Evolutionary conservation across 805 yeast species (phyloP).

Genomic region (Metschnikowia borealis): DNA sequence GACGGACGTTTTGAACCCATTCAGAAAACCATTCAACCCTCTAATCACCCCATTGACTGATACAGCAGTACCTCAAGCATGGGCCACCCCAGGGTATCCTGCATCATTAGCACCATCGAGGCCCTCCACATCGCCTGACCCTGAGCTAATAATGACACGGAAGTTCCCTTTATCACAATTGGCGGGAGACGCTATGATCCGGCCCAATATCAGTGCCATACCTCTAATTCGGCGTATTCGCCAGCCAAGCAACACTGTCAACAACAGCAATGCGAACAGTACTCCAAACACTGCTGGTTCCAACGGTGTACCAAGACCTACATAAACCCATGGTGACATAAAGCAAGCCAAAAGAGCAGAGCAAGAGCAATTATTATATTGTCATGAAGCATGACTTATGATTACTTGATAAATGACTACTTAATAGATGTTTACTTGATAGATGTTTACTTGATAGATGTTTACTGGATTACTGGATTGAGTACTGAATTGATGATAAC

Average conservation of each 20-base stretch:
- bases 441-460: too few species aligned
- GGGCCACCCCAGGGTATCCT: constrained; percentile 26
- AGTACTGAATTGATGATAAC: too few species aligned
- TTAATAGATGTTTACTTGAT: too few species aligned
- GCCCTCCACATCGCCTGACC: constrained; percentile 6
- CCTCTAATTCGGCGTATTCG: constrained; percentile 1
- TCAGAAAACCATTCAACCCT: constrained; percentile 33
- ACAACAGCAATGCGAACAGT: not conserved
- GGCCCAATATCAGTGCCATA: not conserved
- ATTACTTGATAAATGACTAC: too few species aligned
- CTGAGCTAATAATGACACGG: constrained; percentile 15
- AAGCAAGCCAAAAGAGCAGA: too few species aligned
- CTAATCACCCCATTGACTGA: constrained; percentile 38
- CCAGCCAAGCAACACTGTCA: not conserved
- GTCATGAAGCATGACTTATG: not conserved
- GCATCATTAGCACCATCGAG: not conserved
- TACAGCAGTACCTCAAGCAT: constrained; percentile 31
- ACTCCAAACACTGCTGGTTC: not conserved
- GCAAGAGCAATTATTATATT: not conserved
- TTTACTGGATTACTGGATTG: too few species aligned
- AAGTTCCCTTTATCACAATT: constrained; percentile 13
- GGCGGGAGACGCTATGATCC: not conserved
- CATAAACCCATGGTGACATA: not conserved
- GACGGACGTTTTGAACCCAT: constrained; percentile 38
- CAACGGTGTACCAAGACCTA: not conserved